Conservation (phyloP, 495 filamentous ascomycete species). For the Penicillium riverlandense region DNA sequence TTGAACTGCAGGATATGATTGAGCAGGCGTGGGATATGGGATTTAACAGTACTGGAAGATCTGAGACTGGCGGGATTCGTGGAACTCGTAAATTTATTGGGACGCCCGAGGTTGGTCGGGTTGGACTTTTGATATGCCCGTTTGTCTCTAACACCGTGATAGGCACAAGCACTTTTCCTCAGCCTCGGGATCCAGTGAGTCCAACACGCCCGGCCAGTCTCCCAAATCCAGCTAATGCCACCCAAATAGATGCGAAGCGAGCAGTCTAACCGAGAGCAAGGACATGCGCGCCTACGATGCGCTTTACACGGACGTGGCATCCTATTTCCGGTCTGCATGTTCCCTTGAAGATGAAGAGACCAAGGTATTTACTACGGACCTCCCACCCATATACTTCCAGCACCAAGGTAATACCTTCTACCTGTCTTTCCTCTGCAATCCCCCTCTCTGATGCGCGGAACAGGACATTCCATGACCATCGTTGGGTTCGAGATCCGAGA, state of each 20-base stretch:
- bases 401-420: slow-evolving; percentile 50
- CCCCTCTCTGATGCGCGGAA: background rate
- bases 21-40: slow-evolving; percentile 86
- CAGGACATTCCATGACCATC: slow-evolving; percentile 88
- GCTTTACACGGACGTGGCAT: slow-evolving; percentile 61
- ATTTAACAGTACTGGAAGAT: slow-evolving; percentile 63
- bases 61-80: slow-evolving; percentile 80
- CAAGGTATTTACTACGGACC: slow-evolving; percentile 58
- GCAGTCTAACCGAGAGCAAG: slow-evolving; percentile 34
- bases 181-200: slow-evolving; percentile 60
- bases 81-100: slow-evolving; percentile 95
- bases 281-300: slow-evolving; percentile 41
- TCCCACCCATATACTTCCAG: slow-evolving; percentile 89
- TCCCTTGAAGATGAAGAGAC: slow-evolving; percentile 18
- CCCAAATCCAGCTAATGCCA: too few relatives aligned
- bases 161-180: slow-evolving; percentile 78
- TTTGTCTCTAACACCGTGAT: slow-evolving; percentile 5
- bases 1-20: slow-evolving; percentile 81
- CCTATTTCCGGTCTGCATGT: slow-evolving; percentile 59
- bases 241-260: slow-evolving; percentile 41
- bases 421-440: background rate
- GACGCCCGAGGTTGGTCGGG: slow-evolving; percentile 67
- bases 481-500: slow-evolving; percentile 69
- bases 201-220: background rate
- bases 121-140: background rate